Evolutionary conservation across 352 stramenopile species (phyloP).

Genomic region (Globisporangium emineosum): DNA sequence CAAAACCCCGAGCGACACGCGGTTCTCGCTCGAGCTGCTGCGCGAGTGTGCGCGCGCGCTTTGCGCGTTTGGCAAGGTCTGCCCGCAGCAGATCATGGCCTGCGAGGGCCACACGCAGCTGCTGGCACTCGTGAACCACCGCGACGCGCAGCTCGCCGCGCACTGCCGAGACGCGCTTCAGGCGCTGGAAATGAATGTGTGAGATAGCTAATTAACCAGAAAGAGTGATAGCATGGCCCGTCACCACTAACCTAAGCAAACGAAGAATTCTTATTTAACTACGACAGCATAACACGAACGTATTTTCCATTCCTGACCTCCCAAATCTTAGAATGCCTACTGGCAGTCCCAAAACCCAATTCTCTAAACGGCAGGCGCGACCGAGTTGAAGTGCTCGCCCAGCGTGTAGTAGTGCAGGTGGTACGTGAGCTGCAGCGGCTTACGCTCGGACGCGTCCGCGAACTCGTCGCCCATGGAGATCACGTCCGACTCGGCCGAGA

Average conservation of each 20-base stretch:
- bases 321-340: not conserved
- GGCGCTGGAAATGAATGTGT: slow-evolving; percentile 30
- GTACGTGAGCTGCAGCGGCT: slow-evolving; percentile 91
- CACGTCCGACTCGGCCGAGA: slow-evolving; percentile 81
- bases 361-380: slow-evolving; percentile 32
- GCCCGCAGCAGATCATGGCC: slow-evolving; percentile 27
- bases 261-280: slow-evolving; percentile 5
- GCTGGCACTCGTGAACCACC: slow-evolving; percentile 51
- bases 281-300: not conserved
- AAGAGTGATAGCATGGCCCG: not conserved
- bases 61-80: slow-evolving; percentile 47
- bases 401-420: slow-evolving; percentile 98
- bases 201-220: slow-evolving; percentile 1
- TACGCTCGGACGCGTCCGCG: slow-evolving; percentile 37
- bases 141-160: slow-evolving; percentile 55
- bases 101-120: slow-evolving; percentile 33
- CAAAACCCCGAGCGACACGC: slow-evolving; percentile 35
- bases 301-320: not conserved
- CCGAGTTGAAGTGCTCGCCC: slow-evolving; percentile 99
- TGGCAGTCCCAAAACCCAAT: too few relatives aligned
- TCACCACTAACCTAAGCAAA: slow-evolving; percentile 20
- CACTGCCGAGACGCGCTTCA: slow-evolving; percentile 47
- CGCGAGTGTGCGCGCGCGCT: slow-evolving; percentile 70
- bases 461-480: slow-evolving; percentile 91
- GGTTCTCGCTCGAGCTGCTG: slow-evolving; percentile 68